phyloP scores from a whole-genome alignment of 1,139 yeast species.

The Debaryomyces sp. region DNA sequence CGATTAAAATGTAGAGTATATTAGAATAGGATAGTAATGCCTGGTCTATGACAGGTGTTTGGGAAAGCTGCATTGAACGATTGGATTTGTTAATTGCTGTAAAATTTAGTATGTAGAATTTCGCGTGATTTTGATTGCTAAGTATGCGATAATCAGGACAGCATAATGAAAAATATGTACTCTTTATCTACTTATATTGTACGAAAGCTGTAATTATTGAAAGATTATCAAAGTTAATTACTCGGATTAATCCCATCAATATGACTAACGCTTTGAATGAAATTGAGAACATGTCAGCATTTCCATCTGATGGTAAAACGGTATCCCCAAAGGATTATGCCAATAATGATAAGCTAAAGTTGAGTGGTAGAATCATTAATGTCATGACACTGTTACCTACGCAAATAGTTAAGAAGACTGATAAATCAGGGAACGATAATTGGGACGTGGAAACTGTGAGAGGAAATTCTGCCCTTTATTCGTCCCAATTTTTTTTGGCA shows the following conservation, averaged over 20 bases:
- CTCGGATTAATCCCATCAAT: not conserved
- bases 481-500: conserved; percentile 67
- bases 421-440: conserved; percentile 27
- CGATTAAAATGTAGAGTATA: not conserved
- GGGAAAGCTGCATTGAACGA: not conserved
- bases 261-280: conserved; percentile 9
- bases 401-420: conserved; percentile 49
- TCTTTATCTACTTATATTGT: not conserved
- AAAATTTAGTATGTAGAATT: not conserved
- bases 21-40: not conserved
- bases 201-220: not conserved
- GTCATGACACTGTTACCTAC: conserved; percentile 73
- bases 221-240: not conserved
- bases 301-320: conserved; percentile 22
- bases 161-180: conserved; percentile 2
- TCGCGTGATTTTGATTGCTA: conserved; percentile 6
- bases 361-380: conserved; percentile 67
- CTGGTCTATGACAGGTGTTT: not conserved
- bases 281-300: conserved; percentile 15
- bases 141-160: not conserved
- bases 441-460: conserved; percentile 68
- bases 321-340: conserved; percentile 37
- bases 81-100: not conserved
- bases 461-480: conserved; percentile 84
- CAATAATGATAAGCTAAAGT: conserved; percentile 29